Percentiles rank a stretch among this genome's conserved stretches.
Conservation (phyloP, 2,329 filamentous ascomycete species). For the Emmonsia crescens region DNA sequence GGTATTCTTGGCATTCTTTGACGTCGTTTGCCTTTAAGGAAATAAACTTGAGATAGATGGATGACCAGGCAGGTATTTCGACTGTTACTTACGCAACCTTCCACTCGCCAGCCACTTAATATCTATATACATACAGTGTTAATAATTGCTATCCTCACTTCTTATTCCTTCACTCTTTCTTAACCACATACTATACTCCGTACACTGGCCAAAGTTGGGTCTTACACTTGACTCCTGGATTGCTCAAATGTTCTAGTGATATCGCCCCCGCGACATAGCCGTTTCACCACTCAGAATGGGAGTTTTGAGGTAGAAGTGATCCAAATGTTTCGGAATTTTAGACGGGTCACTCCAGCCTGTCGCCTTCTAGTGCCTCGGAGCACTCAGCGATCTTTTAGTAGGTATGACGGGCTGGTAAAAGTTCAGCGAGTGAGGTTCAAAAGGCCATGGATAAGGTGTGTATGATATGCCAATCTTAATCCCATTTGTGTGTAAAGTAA, state of each 20-base stretch:
- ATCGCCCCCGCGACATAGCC: not conserved
- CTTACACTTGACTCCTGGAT: not conserved
- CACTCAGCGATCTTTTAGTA: constrained; percentile 3
- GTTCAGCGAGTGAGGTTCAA: constrained; percentile 9
- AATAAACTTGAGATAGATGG: too few species aligned
- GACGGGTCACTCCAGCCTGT: constrained; percentile 1
- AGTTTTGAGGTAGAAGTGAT: not conserved
- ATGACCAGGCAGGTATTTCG: not conserved
- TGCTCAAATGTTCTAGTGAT: not conserved
- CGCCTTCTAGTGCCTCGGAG: constrained; percentile 1
- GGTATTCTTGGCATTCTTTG: too few species aligned
- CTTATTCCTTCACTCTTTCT: not conserved
- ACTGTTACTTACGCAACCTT: not conserved
- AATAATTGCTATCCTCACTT: not conserved
- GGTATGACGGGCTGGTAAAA: constrained; percentile 2
- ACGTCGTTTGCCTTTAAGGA: too few species aligned
- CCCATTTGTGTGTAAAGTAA: not conserved
- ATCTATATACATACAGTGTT: not conserved
- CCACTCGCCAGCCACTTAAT: not conserved
- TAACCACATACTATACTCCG: not conserved
- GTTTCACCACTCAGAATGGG: not conserved
- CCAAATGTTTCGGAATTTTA: constrained; percentile 5
- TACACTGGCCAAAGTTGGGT: not conserved
- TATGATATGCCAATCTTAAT: not conserved
- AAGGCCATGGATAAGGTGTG: constrained; percentile 5